phyloP scores from a whole-genome alignment of 306 rosid species.

The Castanea sativa region DNA sequence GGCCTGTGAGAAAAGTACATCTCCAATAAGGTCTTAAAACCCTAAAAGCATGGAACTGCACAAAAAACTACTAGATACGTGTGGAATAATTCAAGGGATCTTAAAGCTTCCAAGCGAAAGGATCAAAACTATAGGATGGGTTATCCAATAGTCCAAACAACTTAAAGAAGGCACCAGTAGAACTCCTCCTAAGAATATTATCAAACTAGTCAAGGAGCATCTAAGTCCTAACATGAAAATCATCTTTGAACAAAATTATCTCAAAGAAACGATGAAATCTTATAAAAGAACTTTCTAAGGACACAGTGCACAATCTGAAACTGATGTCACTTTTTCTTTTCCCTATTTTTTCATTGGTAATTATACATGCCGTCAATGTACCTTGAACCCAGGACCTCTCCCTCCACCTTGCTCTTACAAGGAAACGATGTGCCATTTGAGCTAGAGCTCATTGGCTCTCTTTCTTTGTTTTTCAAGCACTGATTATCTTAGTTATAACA shows the following conservation, averaged over 20 bases:
- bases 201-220: background rate
- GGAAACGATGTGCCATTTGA: too few species aligned
- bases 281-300: background rate
- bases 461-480: background rate
- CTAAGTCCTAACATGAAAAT: background rate
- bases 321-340: background rate
- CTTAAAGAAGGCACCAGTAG: background rate
- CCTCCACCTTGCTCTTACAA: too few species aligned
- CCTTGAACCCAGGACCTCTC: too few species aligned
- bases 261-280: background rate
- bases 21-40: conserved; percentile 22
- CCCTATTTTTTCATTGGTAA: conserved; percentile 1
- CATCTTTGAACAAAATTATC: background rate
- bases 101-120: background rate
- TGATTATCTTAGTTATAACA: conserved; percentile 4
- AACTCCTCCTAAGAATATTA: background rate
- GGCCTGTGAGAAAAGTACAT: conserved; percentile 59
- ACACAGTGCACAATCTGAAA: background rate
- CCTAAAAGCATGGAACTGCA: conserved; percentile 1
- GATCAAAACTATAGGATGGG: background rate
- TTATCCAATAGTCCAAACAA: background rate
- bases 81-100: background rate
- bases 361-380: background rate
- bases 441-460: background rate
- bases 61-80: background rate